Percentiles rank a stretch among this genome's conserved stretches.
phyloP scores from a whole-genome alignment of 805 yeast species.

The Blastobotrys terrestris region DNA sequence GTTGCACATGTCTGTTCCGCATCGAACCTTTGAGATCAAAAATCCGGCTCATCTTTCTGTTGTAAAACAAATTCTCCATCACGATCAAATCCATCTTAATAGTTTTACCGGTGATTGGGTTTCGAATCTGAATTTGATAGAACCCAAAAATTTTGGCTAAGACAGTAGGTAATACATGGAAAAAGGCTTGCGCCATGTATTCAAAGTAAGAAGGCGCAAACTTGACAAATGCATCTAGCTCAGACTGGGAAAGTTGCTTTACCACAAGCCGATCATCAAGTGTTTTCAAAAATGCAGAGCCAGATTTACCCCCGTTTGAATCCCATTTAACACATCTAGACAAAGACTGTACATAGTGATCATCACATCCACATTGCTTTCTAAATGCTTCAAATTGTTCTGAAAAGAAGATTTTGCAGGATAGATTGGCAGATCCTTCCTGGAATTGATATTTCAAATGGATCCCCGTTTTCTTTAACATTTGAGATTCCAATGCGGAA shows the following conservation, averaged over 20 bases:
- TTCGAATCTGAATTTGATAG: conserved; percentile 85
- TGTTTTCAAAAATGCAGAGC: conserved; percentile 89
- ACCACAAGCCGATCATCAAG: conserved; percentile 83
- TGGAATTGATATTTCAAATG: conserved; percentile 84
- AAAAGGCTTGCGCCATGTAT: conserved; percentile 90
- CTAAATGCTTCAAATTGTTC: conserved; percentile 96
- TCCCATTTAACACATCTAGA: conserved; percentile 95
- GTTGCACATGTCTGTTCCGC: conserved; percentile 94
- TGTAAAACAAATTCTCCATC: conserved; percentile 92
- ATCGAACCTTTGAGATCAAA: conserved; percentile 97
- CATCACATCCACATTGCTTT: conserved; percentile 70
- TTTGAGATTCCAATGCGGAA: conserved; percentile 49
- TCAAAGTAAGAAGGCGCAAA: conserved; percentile 97
- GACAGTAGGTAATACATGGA: conserved; percentile 92
- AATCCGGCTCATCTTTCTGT: conserved; percentile 56
- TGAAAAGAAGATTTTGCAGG: conserved; percentile 91
- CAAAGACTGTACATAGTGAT: conserved; percentile 76
- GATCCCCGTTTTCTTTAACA: conserved; percentile 78
- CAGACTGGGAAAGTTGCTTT: conserved; percentile 82
- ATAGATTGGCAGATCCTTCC: conserved; percentile 73
- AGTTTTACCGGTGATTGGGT: conserved; percentile 65
- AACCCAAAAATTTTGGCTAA: conserved; percentile 93
- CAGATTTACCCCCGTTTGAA: conserved; percentile 93
- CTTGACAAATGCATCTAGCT: conserved; percentile 86
- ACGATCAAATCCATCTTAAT: conserved; percentile 86